phyloP scores from a whole-genome alignment of 2,329 filamentous ascomycete species.

The Colletotrichum lentis region DNA sequence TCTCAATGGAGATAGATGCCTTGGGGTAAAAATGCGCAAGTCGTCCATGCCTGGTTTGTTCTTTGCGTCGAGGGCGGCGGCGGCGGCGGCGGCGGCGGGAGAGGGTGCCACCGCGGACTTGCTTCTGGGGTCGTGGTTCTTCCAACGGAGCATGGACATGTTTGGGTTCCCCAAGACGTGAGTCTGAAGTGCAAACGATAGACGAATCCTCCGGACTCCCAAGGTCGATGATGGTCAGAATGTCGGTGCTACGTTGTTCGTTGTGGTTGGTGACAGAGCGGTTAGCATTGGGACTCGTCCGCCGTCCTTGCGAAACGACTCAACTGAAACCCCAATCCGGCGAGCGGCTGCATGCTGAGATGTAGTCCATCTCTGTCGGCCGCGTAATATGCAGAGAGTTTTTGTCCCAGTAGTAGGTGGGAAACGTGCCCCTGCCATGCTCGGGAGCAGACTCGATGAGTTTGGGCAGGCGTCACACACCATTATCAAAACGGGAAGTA shows the following conservation, averaged over 20 bases:
- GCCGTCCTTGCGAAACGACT: background rate
- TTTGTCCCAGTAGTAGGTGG: background rate
- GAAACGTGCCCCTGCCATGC: background rate
- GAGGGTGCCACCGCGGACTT: conserved; percentile 7
- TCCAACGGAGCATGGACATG: conserved; percentile 23
- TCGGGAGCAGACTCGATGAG: background rate
- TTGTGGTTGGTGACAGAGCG: no score
- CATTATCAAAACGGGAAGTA: background rate
- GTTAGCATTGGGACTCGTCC: background rate
- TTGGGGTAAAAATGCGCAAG: background rate
- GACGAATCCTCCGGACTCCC: no score
- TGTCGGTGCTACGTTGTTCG: no score
- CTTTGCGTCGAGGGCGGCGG: conserved; percentile 21
- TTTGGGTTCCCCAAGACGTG: background rate
- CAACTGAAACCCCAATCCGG: background rate
- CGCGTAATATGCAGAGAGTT: background rate
- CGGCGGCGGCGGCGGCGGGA: conserved; percentile 20
- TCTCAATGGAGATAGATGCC: background rate
- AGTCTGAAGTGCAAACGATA: no score
- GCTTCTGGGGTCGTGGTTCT: conserved; percentile 1
- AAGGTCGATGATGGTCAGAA: no score
- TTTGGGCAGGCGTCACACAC: no score
- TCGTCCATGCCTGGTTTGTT: conserved; percentile 24
- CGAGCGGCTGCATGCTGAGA: background rate
- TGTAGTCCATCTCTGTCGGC: background rate